A percentile compares a stretch with the other conserved stretches of the same genome.
These are phyloP conservation scores for Piper betle DNA, from an alignment of 164 flowering plant genomes.

Conservation along the genomic window DNA sequence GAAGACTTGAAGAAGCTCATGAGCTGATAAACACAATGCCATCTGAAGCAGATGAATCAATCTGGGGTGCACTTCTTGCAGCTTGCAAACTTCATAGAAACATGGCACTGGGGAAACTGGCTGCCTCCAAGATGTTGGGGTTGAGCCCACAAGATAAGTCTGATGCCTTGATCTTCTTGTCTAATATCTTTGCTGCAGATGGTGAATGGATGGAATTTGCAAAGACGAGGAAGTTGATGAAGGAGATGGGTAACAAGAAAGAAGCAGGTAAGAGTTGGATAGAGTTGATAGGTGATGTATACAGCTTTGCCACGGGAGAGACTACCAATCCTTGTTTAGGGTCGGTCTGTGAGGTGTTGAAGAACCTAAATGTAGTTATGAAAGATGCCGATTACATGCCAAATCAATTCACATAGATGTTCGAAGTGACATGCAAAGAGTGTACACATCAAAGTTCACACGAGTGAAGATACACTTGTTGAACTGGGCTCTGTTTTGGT, in stretches of 20 bases:
- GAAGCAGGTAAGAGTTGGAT: constrained; percentile 86
- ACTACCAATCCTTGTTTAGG: constrained; percentile 27
- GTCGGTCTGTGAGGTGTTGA: constrained; percentile 31
- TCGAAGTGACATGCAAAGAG: no score
- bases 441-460: no score
- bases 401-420: no score
- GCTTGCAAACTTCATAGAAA: constrained; percentile 62
- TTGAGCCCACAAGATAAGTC: constrained; percentile 32
- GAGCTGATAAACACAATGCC: constrained; percentile 57
- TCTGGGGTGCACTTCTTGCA: constrained; percentile 86
- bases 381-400: constrained; percentile 31
- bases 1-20: constrained; percentile 60
- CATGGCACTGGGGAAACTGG: constrained; percentile 40
- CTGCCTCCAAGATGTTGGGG: constrained; percentile 32
- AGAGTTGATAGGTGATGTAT: constrained; percentile 45
- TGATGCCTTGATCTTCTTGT: constrained; percentile 42
- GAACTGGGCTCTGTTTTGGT: no score
- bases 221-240: constrained; percentile 35
- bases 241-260: constrained; percentile 34
- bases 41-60: constrained; percentile 50
- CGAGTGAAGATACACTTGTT: no score
- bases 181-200: constrained; percentile 65
- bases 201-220: constrained; percentile 70
- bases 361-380: constrained; percentile 31
- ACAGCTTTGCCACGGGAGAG: constrained; percentile 58